A percentile compares a stretch with the other conserved stretches of the same genome.
Conservation (phyloP, 331 rosid genomes). For the Prunus yedoensis region DNA sequence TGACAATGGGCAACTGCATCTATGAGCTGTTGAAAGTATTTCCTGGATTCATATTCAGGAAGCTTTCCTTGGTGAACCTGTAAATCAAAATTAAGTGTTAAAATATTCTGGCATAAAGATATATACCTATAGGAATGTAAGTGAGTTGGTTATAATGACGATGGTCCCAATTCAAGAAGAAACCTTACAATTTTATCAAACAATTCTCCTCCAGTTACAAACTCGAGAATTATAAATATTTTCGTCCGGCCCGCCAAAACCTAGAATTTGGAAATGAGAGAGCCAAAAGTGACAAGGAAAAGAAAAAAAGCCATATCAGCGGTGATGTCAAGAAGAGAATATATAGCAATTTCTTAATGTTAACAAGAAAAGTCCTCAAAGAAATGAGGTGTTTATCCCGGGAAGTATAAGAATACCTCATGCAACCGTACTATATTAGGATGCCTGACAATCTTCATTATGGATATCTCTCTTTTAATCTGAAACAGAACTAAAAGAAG, state of each 20-base stretch:
- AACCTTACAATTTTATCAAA: conserved; percentile 77
- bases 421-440: conserved; percentile 81
- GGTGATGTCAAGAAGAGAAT: conserved; percentile 11
- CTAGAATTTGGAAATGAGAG: conserved; percentile 39
- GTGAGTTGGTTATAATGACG: not conserved
- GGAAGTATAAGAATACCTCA: conserved; percentile 54
- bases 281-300: not conserved
- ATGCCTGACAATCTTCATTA: conserved; percentile 96
- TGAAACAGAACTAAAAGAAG: conserved; percentile 37
- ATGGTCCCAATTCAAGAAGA: conserved; percentile 7
- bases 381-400: not conserved
- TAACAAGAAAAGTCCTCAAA: not conserved
- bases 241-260: conserved; percentile 79
- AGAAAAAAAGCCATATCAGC: not conserved
- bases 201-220: conserved; percentile 81
- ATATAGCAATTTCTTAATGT: not conserved
- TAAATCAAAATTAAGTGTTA: conserved; percentile 15
- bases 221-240: conserved; percentile 85
- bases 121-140: not conserved
- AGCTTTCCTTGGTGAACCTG: conserved; percentile 77
- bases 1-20: conserved; percentile 93
- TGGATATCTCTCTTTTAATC: conserved; percentile 95
- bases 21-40: conserved; percentile 86
- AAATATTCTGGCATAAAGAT: not conserved
- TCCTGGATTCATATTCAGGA: conserved; percentile 66